phyloP scores from a whole-genome alignment of 78 protist genomes.

The Emiliania huxleyi region DNA sequence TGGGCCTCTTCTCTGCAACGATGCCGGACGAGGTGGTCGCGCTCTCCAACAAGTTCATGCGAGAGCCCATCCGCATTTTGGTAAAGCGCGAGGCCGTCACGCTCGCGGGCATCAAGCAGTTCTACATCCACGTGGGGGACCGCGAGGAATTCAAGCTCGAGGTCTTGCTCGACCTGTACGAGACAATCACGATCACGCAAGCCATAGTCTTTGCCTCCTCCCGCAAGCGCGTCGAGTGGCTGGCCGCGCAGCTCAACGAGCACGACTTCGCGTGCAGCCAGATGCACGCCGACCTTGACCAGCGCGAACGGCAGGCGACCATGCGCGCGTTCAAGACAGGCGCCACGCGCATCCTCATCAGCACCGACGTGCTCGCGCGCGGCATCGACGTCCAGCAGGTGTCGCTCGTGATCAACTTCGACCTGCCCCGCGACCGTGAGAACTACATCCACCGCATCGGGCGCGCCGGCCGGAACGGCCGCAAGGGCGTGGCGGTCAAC shows the following conservation, averaged over 20 bases:
- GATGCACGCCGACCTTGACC: slow-evolving; percentile 55
- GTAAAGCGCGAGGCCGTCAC: slow-evolving; percentile 89
- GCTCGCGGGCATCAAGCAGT: slow-evolving; percentile 98
- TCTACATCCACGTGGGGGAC: slow-evolving; percentile 85
- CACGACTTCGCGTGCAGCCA: slow-evolving; percentile 24
- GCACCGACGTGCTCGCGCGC: slow-evolving; percentile 87
- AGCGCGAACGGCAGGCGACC: slow-evolving; percentile 6
- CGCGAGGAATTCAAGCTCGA: slow-evolving; percentile 95
- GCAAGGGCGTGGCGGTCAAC: slow-evolving; percentile 92
- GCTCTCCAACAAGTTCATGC: slow-evolving; percentile 95
- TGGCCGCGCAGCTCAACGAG: slow-evolving; percentile 9
- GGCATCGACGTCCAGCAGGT: slow-evolving; percentile 81
- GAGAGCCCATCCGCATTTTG: slow-evolving; percentile 87
- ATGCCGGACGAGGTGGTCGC: slow-evolving; percentile 95
- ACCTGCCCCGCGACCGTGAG: slow-evolving; percentile 51
- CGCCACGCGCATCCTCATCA: slow-evolving; percentile 55
- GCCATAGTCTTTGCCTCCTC: slow-evolving; percentile 96
- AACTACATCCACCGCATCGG: slow-evolving; percentile 72
- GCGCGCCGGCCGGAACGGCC: slow-evolving; percentile 77
- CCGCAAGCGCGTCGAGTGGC: slow-evolving; percentile 90
- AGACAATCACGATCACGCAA: slow-evolving; percentile 90
- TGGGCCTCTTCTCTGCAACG: slow-evolving; percentile 97
- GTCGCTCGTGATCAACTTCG: slow-evolving; percentile 67
- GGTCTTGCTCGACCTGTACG: slow-evolving; percentile 97
- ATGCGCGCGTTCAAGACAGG: slow-evolving; percentile 49